Conservation (phyloP, 192 early-diverging fungal genomes). For the Chytriomyces confervae region DNA sequence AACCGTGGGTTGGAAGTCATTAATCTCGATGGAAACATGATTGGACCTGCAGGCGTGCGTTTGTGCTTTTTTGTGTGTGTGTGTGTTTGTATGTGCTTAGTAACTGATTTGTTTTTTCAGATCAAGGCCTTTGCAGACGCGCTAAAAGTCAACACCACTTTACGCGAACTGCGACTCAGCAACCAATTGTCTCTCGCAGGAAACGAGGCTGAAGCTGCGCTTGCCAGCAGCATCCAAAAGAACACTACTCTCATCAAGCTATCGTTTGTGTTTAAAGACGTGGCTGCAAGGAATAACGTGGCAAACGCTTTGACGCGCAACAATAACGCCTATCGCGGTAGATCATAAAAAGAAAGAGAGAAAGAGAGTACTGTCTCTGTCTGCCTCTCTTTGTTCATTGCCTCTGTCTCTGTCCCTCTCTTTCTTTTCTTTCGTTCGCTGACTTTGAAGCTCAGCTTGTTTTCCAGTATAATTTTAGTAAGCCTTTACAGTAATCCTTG, state of each 20-base stretch:
- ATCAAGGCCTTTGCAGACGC: not conserved
- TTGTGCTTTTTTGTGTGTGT: no score
- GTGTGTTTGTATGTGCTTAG: no score
- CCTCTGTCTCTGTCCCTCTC: no score
- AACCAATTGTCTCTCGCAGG: not conserved
- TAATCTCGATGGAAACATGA: not conserved
- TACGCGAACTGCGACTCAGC: not conserved
- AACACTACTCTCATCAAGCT: not conserved
- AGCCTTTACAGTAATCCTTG: no score
- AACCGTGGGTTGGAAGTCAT: not conserved
- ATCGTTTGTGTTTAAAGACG: not conserved
- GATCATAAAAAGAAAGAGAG: not conserved
- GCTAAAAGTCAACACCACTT: not conserved
- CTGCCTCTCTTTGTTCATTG: no score
- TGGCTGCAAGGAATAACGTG: not conserved
- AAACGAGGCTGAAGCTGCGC: not conserved
- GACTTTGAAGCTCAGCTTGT: no score
- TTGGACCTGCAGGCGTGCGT: not conserved
- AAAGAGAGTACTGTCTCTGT: not conserved
- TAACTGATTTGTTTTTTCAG: no score
- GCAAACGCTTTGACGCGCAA: conserved; percentile 4
- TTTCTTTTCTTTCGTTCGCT: no score
- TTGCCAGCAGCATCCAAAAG: not conserved
- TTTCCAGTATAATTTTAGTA: no score
- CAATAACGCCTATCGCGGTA: not conserved